Conservation (phyloP, 2,329 filamentous ascomycete species). For the Fusarium continuum region DNA sequence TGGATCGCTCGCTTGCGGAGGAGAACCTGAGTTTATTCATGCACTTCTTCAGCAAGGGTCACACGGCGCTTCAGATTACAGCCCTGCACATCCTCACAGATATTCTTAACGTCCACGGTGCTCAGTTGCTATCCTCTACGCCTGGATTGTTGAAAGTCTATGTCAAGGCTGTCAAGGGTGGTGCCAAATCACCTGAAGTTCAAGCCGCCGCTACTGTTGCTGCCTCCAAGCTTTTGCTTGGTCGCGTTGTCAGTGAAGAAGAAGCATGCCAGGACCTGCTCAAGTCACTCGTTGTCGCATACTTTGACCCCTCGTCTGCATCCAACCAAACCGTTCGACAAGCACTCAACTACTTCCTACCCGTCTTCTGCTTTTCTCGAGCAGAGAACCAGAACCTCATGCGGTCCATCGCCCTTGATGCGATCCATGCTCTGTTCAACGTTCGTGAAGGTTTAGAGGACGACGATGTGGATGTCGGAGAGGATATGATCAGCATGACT, state of each 20-base stretch:
- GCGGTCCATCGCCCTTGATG: slow-evolving; percentile 75
- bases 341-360: slow-evolving; percentile 90
- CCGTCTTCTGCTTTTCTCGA: slow-evolving; percentile 90
- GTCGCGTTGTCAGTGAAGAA: slow-evolving; percentile 76
- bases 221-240: slow-evolving; percentile 85
- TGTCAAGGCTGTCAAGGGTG: slow-evolving; percentile 79
- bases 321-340: slow-evolving; percentile 86
- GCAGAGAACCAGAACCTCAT: slow-evolving; percentile 85
- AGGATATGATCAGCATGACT: slow-evolving; percentile 80
- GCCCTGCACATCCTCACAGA: slow-evolving; percentile 92
- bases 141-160: slow-evolving; percentile 85
- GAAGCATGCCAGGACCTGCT: slow-evolving; percentile 78
- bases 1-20: slow-evolving; percentile 90
- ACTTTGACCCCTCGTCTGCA: slow-evolving; percentile 86
- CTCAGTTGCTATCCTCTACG: slow-evolving; percentile 74
- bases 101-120: slow-evolving; percentile 88
- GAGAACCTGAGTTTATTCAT: slow-evolving; percentile 94
- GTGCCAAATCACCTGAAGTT: slow-evolving; percentile 74
- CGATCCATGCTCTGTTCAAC: slow-evolving; percentile 78
- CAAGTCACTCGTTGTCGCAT: slow-evolving; percentile 82
- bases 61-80: slow-evolving; percentile 87
- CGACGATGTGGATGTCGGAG: slow-evolving; percentile 77
- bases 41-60: slow-evolving; percentile 94
- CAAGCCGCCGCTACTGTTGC: slow-evolving; percentile 84
- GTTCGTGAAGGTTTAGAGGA: slow-evolving; percentile 78